phyloP scores from a whole-genome alignment of 257 asterid species.

The Primulina tabacum region DNA sequence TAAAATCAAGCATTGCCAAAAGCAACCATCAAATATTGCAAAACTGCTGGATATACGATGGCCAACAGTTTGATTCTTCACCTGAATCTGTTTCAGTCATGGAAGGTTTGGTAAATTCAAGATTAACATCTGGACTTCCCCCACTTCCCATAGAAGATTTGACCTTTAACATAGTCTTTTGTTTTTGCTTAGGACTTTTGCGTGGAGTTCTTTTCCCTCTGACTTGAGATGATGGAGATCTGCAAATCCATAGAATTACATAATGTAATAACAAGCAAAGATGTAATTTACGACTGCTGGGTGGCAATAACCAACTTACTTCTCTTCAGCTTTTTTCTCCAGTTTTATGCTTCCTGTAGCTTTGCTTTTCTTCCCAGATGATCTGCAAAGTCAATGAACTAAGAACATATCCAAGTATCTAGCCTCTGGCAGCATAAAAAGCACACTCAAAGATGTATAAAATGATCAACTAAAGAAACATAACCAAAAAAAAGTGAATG shows the following conservation, averaged over 20 bases:
- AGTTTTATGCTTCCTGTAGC: constrained; percentile 41
- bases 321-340: constrained; percentile 40
- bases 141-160: constrained; percentile 43
- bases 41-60: constrained; percentile 13
- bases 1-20: not conserved
- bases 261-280: constrained; percentile 24
- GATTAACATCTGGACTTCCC: constrained; percentile 35
- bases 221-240: constrained; percentile 62
- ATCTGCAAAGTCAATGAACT: constrained; percentile 46
- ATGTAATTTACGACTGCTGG: constrained; percentile 20
- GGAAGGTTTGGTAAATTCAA: constrained; percentile 38
- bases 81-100: constrained; percentile 50
- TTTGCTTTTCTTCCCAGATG: constrained; percentile 52
- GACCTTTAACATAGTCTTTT: constrained; percentile 37
- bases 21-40: constrained; percentile 7
- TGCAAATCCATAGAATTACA: constrained; percentile 38
- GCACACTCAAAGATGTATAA: not conserved
- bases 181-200: constrained; percentile 49
- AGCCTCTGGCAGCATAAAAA: constrained; percentile 18
- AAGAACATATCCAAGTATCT: constrained; percentile 17
- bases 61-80: constrained; percentile 25
- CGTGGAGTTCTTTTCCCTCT: constrained; percentile 84
- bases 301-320: constrained; percentile 45
- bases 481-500: not conserved
- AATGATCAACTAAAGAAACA: not conserved